phyloP scores from a whole-genome alignment of 1,284 basidiomycete genomes.

The Cryptococcus jaspeensis region DNA sequence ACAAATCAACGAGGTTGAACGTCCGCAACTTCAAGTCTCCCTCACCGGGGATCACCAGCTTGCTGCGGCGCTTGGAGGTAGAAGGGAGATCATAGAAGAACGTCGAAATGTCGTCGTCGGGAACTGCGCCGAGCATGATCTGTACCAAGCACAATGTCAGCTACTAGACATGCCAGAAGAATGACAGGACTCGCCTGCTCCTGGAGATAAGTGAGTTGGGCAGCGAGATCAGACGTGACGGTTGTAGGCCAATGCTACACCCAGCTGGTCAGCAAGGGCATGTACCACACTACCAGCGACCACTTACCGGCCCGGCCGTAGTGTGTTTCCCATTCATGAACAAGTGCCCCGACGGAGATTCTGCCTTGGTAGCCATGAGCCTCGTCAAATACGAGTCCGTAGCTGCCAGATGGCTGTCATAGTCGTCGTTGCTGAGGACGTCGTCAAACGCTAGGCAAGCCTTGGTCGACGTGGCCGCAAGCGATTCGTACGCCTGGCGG shows the following conservation, averaged over 20 bases:
- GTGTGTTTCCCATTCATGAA: constrained; percentile 89
- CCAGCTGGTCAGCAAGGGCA: constrained; percentile 1
- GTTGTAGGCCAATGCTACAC: constrained; percentile 57
- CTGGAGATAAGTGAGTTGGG: constrained; percentile 68
- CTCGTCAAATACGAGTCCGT: constrained; percentile 34
- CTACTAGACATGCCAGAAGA: background rate
- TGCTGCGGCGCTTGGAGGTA: constrained; percentile 67
- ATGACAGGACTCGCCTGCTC: constrained; percentile 58
- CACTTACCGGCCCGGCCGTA: constrained; percentile 66
- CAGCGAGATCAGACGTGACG: constrained; percentile 63
- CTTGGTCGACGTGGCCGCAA: constrained; percentile 21
- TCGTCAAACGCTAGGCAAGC: constrained; percentile 45
- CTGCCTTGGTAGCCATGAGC: constrained; percentile 29
- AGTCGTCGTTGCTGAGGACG: constrained; percentile 42
- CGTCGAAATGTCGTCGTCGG: constrained; percentile 61
- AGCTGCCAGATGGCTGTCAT: constrained; percentile 29
- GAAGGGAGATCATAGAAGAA: constrained; percentile 89
- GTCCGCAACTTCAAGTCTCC: constrained; percentile 27
- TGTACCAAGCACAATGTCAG: constrained; percentile 40
- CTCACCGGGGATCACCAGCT: constrained; percentile 38
- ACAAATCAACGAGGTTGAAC: constrained; percentile 35
- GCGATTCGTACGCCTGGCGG: constrained; percentile 30
- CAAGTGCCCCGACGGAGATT: constrained; percentile 45
- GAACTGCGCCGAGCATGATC: constrained; percentile 65
- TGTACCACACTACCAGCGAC: background rate